Evolutionary conservation across 1,284 basidiomycete genomes (phyloP).

Genomic region (Ustilago vetiveriae): DNA sequence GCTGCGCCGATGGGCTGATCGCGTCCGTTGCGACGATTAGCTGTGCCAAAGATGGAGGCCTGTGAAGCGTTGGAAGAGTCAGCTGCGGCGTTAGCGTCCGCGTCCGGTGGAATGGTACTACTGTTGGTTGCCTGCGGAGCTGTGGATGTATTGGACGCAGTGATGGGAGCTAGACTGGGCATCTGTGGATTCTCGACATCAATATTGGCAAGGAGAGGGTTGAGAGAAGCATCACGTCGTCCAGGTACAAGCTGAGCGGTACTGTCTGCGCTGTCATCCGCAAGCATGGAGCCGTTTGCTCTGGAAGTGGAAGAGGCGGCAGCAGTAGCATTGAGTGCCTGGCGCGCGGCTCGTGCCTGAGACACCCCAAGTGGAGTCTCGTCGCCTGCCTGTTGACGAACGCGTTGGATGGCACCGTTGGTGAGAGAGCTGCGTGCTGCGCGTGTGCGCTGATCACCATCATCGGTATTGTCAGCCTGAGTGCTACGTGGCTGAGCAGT

Average conservation of each 20-base stretch:
- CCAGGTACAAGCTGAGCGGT: conserved; percentile 34
- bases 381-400: conserved; percentile 36
- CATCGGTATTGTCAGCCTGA: neutral
- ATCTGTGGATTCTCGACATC: conserved; percentile 35
- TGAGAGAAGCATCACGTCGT: conserved; percentile 10
- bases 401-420: conserved; percentile 38
- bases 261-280: conserved; percentile 32
- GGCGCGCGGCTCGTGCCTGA: conserved; percentile 27
- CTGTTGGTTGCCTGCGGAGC: too few species aligned
- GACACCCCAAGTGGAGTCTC: conserved; percentile 43
- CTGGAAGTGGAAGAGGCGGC: conserved; percentile 1
- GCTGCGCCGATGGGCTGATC: conserved; percentile 27
- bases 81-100: conserved; percentile 3
- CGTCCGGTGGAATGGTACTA: neutral
- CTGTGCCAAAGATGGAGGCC: conserved; percentile 32
- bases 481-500: conserved; percentile 18
- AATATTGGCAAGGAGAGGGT: conserved; percentile 19
- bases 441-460: conserved; percentile 21
- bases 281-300: conserved; percentile 16
- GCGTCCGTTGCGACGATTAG: conserved; percentile 24
- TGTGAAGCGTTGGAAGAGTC: conserved; percentile 23
- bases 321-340: conserved; percentile 9
- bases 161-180: conserved; percentile 10
- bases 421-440: conserved; percentile 37
- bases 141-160: neutral